A percentile compares a stretch with the other conserved stretches of the same genome.
Evolutionary conservation across 495 filamentous ascomycete species (phyloP).

Genomic region (Lophiostoma macrostomum): DNA sequence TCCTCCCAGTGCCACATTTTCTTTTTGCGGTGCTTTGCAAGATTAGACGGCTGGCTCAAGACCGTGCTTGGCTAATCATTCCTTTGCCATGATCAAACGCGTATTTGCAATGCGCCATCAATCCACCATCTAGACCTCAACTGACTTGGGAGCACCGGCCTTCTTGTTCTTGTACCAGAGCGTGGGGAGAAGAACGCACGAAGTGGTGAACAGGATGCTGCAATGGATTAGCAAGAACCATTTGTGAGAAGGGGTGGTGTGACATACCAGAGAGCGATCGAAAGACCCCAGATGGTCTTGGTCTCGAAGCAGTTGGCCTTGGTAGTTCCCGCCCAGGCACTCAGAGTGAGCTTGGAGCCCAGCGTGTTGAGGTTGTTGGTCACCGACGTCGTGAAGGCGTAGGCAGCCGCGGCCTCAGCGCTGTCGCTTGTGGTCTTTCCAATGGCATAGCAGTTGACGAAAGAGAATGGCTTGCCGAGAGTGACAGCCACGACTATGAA

Average conservation of each 20-base stretch:
- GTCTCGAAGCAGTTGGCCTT: slow-evolving; percentile 76
- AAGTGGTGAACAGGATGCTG: slow-evolving; percentile 42
- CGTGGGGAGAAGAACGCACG: slow-evolving; percentile 40
- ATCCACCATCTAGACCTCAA: slow-evolving; percentile 18
- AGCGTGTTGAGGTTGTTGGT: slow-evolving; percentile 44
- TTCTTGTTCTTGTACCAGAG: slow-evolving; percentile 44
- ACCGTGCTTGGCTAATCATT: slow-evolving; percentile 22
- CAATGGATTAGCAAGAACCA: slow-evolving; percentile 1
- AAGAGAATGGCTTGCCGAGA: slow-evolving; percentile 77
- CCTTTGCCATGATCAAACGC: too few species aligned
- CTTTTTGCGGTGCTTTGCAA: slow-evolving; percentile 4
- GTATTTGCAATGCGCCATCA: too few species aligned
- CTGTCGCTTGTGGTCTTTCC: slow-evolving; percentile 26
- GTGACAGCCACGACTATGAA: slow-evolving; percentile 67
- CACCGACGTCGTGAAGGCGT: slow-evolving; percentile 40
- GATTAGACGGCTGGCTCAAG: slow-evolving; percentile 12
- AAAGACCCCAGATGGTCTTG: slow-evolving; percentile 86
- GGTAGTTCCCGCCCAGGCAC: slow-evolving; percentile 60
- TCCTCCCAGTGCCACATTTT: slow-evolving; percentile 8
- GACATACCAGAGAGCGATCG: slow-evolving; percentile 72
- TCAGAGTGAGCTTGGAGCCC: slow-evolving; percentile 49
- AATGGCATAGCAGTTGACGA: slow-evolving; percentile 63
- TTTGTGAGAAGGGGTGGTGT: background rate
- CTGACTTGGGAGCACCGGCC: slow-evolving; percentile 33
- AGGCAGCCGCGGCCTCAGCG: slow-evolving; percentile 37